Evolutionary conservation across 352 stramenopile genomes (phyloP).

Genomic region (Phytopythium helicoides): DNA sequence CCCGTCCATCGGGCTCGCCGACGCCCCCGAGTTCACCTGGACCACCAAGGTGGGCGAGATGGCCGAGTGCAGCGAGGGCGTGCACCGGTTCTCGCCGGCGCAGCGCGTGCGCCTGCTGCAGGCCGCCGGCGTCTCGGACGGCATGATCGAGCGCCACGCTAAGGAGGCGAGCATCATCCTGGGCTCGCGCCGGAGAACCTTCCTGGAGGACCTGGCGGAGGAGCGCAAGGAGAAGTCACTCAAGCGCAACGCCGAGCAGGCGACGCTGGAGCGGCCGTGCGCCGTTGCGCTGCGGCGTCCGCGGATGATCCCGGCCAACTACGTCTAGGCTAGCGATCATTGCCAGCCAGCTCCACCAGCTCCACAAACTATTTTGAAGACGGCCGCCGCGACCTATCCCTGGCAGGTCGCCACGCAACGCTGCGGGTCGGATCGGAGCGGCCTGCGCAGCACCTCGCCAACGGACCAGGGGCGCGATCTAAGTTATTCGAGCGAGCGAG

Average conservation of each 20-base stretch:
- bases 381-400: too few species aligned
- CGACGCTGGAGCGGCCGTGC: too few species aligned
- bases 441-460: too few species aligned
- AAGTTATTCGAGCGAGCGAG: too few species aligned
- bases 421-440: too few species aligned
- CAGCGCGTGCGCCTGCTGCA: conserved; percentile 51
- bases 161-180: conserved; percentile 65
- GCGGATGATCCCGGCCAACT: conserved; percentile 16
- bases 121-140: conserved; percentile 46
- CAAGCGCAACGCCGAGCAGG: conserved; percentile 36
- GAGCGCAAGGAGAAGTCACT: conserved; percentile 27
- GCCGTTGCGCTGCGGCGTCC: conserved; percentile 4
- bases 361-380: too few species aligned
- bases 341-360: conserved; percentile 24
- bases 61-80: conserved; percentile 53
- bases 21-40: conserved; percentile 59
- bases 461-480: too few species aligned
- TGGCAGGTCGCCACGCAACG: too few species aligned
- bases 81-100: conserved; percentile 51
- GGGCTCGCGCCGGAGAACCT: conserved; percentile 42
- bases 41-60: conserved; percentile 65
- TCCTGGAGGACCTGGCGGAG: conserved; percentile 35
- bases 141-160: conserved; percentile 65
- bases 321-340: conserved; percentile 30
- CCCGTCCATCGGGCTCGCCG: conserved; percentile 46